A percentile compares a stretch with the other conserved stretches of the same genome.
Conservation (phyloP, 192 early-diverging fungal genomes). For the Cladochytrium replicatum region DNA sequence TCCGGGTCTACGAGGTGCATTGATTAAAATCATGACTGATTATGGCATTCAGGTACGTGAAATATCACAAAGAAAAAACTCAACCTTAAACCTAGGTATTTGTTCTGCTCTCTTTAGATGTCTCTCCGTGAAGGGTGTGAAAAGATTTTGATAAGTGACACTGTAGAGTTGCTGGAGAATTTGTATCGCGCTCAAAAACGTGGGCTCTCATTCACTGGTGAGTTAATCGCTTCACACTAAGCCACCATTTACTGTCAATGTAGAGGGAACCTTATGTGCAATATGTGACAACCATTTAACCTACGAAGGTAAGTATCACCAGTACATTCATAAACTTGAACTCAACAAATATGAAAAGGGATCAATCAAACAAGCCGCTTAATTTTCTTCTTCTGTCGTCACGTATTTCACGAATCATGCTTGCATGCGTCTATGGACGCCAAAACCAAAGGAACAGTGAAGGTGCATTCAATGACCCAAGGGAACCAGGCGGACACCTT, state of each 20-base stretch:
- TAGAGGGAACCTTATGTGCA: constrained; percentile 7
- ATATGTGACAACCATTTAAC: constrained; percentile 14
- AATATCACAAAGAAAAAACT: neutral
- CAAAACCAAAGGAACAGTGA: too few relatives aligned
- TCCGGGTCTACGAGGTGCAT: constrained; percentile 64
- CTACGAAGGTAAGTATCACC: constrained; percentile 15
- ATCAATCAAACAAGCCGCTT: constrained; percentile 17
- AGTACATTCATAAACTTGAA: constrained; percentile 12
- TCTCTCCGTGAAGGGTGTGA: constrained; percentile 84
- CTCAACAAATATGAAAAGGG: constrained; percentile 29
- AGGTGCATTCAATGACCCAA: too few relatives aligned
- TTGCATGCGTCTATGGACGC: constrained; percentile 23
- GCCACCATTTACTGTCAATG: constrained; percentile 1
- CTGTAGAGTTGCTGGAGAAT: constrained; percentile 55
- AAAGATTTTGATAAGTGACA: constrained; percentile 82
- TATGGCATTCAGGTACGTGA: constrained; percentile 79
- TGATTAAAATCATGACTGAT: constrained; percentile 86
- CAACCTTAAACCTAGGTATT: neutral
- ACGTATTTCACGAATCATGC: constrained; percentile 79
- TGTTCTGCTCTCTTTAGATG: constrained; percentile 34
- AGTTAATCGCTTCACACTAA: constrained; percentile 1
- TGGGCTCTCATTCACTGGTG: constrained; percentile 13
- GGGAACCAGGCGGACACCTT: too few relatives aligned
- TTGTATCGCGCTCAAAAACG: constrained; percentile 16
- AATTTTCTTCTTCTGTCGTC: constrained; percentile 85